A percentile compares a stretch with the other conserved stretches of the same genome.
These are phyloP conservation scores for Fusarium nygamai DNA, from an alignment of 2,329 filamentous ascomycete species.

Conservation along the genomic window DNA sequence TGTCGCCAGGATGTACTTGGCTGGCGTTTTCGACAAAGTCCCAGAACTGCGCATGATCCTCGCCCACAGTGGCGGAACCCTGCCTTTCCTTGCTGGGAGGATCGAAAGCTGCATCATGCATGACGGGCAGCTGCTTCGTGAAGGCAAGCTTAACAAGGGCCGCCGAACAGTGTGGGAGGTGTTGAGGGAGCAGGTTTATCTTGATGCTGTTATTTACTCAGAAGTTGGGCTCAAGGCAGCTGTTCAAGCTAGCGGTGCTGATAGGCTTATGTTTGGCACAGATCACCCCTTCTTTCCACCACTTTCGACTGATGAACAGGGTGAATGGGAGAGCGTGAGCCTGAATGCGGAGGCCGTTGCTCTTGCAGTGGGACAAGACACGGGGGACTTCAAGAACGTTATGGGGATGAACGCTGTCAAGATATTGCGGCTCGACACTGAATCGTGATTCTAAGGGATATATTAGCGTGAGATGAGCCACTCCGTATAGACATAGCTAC, in stretches of 20 bases:
- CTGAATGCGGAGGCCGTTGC: slow-evolving; percentile 63
- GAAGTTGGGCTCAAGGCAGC: slow-evolving; percentile 78
- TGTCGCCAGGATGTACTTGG: slow-evolving; percentile 86
- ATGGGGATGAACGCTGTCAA: slow-evolving; percentile 69
- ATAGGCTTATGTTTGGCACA: slow-evolving; percentile 82
- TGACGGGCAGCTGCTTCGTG: slow-evolving; percentile 76
- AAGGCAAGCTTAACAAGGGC: slow-evolving; percentile 62
- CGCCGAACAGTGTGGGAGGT: slow-evolving; percentile 66
- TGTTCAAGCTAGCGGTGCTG: slow-evolving; percentile 71
- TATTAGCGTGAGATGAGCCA: slow-evolving; percentile 35
- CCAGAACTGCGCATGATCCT: slow-evolving; percentile 76
- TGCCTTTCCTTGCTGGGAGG: slow-evolving; percentile 87
- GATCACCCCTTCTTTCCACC: slow-evolving; percentile 90
- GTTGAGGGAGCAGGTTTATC: slow-evolving; percentile 78
- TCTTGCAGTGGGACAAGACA: slow-evolving; percentile 58
- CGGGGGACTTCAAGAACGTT: slow-evolving; percentile 59
- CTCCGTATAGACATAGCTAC: slow-evolving; percentile 35
- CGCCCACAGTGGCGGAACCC: slow-evolving; percentile 87
- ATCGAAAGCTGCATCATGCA: slow-evolving; percentile 90
- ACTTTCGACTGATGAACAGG: slow-evolving; percentile 67
- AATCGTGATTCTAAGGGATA: slow-evolving; percentile 31
- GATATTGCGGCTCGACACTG: slow-evolving; percentile 54
- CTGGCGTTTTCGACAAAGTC: slow-evolving; percentile 84
- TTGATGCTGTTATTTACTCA: slow-evolving; percentile 88
- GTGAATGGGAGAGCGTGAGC: slow-evolving; percentile 75